Base-by-base conservation (phyloP, 495 filamentous ascomycete species). In the Aspergillus nidulans region DNA sequence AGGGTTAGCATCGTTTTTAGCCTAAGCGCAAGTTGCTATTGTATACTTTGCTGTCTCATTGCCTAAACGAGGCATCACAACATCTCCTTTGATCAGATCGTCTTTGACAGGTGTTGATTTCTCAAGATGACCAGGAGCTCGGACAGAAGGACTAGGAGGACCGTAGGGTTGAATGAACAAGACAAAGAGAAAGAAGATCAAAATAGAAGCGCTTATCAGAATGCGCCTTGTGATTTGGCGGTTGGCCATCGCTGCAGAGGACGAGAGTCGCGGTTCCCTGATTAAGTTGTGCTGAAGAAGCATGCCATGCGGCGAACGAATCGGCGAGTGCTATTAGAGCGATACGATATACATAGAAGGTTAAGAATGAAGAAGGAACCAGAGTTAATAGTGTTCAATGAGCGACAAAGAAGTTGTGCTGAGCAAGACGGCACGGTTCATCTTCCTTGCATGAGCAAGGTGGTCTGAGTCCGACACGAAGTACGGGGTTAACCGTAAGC, bases 11-110 rank as follows among this genome's bases (percentile, higher is more conserved):
- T 15, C 8, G 13, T 12, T 23, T 20, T n/a, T 3, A 10, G 6
- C 4, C 15, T 23, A 8, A 34, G 19, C 20, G 2, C 13, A 2
- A 10, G 32, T 12, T 50, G 7, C 16, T 20, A 34, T 3, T 25
- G n/a, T 66, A 62, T 68, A 72, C 70, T 73, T 98, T 26, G 83
- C 79, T 0, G 94, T 98, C 49, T 87, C 94, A 69, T 98, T 98
- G 64, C 89, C 91, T 23, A 97, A 78, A 62, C 90, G 91, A 12
- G 90, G 88, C 70, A 91, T 92, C 59, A 95, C 92, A 6, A 86
- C 86, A 28, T 81, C 85, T 40, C 94, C 94, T 50, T 83, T 82
- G 48, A 95, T 74, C 47, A 84, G 63, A 23, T 72, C 69, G 51
- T 74, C 66, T 24, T 71, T 66, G 23, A 55, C 58, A 23, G 54